phyloP scores from a whole-genome alignment of 768 basidiomycete genomes.

The Lentinula lateritia region DNA sequence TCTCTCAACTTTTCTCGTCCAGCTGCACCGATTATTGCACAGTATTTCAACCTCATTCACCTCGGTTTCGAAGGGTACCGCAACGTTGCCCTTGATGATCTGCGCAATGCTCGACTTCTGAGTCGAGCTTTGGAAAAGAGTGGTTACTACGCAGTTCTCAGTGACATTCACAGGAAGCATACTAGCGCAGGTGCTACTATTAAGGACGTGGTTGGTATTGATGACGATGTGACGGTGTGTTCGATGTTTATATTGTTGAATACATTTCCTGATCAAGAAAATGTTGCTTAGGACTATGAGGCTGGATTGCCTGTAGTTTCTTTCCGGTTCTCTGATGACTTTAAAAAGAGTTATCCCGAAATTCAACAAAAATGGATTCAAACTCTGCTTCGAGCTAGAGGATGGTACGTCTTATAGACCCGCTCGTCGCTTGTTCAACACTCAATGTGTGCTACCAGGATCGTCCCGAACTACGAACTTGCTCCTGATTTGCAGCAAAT shows the following conservation, averaged over 20 bases:
- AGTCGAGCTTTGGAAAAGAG: slow-evolving; percentile 56
- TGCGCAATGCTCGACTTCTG: slow-evolving; percentile 59
- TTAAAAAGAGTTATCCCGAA: slow-evolving; percentile 49
- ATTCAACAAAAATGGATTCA: slow-evolving; percentile 60
- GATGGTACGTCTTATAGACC: slow-evolving; percentile 39
- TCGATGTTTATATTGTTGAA: too few species aligned
- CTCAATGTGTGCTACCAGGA: slow-evolving; percentile 24
- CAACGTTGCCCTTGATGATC: slow-evolving; percentile 38
- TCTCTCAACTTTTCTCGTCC: slow-evolving; percentile 60
- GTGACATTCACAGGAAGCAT: slow-evolving; percentile 48
- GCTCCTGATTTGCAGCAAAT: slow-evolving; percentile 48
- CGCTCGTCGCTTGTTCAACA: slow-evolving; percentile 13
- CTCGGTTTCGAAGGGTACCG: slow-evolving; percentile 57
- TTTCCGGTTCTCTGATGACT: slow-evolving; percentile 57
- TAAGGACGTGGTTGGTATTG: slow-evolving; percentile 27
- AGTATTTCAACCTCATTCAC: slow-evolving; percentile 61
- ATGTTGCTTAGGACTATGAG: slow-evolving; percentile 35
- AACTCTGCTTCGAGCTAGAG: slow-evolving; percentile 40
- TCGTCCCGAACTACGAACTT: slow-evolving; percentile 46
- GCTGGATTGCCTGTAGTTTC: slow-evolving; percentile 63
- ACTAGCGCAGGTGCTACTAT: slow-evolving; percentile 18
- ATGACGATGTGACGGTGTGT: slow-evolving; percentile 57
- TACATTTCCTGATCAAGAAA: slow-evolving; percentile 11
- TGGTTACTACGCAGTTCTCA: slow-evolving; percentile 47
- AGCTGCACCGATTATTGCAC: slow-evolving; percentile 57